Percentiles rank a stretch among this genome's conserved stretches.
Evolutionary conservation across 306 rosid genomes (phyloP).

Genomic region (Crotalaria pallida): DNA sequence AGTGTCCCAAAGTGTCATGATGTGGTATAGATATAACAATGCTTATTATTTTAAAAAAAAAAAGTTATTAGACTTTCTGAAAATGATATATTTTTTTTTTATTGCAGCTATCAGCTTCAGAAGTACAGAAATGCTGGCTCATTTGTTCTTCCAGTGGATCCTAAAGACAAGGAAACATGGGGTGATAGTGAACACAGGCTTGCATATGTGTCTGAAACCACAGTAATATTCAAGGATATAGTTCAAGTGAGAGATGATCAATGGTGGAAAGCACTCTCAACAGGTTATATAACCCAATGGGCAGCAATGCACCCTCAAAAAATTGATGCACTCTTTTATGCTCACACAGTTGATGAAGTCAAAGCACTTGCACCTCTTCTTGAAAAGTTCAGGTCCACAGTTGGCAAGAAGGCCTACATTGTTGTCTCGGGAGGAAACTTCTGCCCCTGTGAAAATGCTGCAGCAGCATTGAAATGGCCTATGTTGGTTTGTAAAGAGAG

Average conservation of each 20-base stretch:
- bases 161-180: constrained; percentile 92
- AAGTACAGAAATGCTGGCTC: constrained; percentile 91
- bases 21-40: too few species aligned
- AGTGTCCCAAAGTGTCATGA: too few species aligned
- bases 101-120: constrained; percentile 84
- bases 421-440: constrained; percentile 68
- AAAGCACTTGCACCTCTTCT: constrained; percentile 81
- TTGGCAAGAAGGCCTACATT: constrained; percentile 80
- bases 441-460: constrained; percentile 79
- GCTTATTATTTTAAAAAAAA: too few species aligned
- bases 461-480: constrained; percentile 75
- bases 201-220: constrained; percentile 93
- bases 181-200: constrained; percentile 97
- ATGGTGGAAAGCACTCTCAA: constrained; percentile 95
- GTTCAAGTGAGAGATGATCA: constrained; percentile 94
- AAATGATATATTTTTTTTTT: not conserved
- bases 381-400: constrained; percentile 70
- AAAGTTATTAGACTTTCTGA: not conserved
- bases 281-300: constrained; percentile 91
- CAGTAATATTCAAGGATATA: constrained; percentile 89
- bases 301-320: constrained; percentile 95
- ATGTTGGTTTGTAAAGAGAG: constrained; percentile 68
- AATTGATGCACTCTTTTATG: constrained; percentile 84
- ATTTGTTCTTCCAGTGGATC: constrained; percentile 82
- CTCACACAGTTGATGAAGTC: constrained; percentile 71